Evolutionary conservation across 345 rosid species (phyloP).

Genomic region (Corymbia maculata): DNA sequence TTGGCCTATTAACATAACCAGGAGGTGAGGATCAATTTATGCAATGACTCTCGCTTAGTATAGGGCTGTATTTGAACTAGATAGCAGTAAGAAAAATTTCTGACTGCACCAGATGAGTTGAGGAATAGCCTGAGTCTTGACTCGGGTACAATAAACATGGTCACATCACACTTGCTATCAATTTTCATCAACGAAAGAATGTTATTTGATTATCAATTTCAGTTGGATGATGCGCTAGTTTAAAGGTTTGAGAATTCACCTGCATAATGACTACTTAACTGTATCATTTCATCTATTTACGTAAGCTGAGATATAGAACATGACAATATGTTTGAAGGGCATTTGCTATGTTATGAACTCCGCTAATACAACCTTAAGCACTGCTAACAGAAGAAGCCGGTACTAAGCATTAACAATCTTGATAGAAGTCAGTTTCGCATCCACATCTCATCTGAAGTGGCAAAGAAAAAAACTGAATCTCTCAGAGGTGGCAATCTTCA

Average conservation of each 20-base stretch:
- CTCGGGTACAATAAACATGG: not conserved
- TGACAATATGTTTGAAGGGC: not conserved
- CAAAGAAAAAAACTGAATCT: not conserved
- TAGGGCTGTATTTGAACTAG: not conserved
- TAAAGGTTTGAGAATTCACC: conserved; percentile 15
- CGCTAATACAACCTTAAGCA: conserved; percentile 10
- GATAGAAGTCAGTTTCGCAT: not conserved
- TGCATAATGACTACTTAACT: not conserved
- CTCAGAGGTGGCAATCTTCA: not conserved
- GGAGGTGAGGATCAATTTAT: not conserved
- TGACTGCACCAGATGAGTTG: not conserved
- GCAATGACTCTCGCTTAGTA: not conserved
- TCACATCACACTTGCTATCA: conserved; percentile 20
- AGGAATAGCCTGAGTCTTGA: not conserved
- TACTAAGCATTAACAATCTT: not conserved
- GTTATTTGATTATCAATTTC: not conserved
- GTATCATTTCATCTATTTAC: not conserved
- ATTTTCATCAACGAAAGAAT: not conserved
- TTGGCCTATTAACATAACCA: not conserved
- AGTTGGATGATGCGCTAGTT: not conserved
- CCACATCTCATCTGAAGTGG: not conserved
- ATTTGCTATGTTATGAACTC: conserved; percentile 15
- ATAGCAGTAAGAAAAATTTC: not conserved
- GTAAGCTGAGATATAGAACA: not conserved
- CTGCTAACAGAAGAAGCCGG: conserved; percentile 18